Conservation (phyloP, 192 early-diverging fungal species). For the Linnemannia elongata region DNA sequence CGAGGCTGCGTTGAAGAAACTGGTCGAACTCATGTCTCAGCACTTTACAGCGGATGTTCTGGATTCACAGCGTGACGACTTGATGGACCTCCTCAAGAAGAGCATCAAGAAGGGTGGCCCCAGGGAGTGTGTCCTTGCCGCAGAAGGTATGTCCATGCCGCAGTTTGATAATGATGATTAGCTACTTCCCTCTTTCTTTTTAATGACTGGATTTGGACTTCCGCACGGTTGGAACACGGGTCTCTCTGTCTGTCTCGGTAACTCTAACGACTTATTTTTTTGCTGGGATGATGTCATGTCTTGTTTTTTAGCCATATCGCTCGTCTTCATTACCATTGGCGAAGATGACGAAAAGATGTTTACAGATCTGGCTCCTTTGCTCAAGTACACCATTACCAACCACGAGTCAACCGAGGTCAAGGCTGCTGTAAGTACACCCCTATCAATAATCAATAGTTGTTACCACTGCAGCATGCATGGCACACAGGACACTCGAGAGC, state of each 20-base stretch:
- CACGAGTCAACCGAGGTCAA: constrained; percentile 61
- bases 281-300: neutral
- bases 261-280: neutral
- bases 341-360: constrained; percentile 65
- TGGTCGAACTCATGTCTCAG: constrained; percentile 64
- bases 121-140: constrained; percentile 60
- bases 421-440: constrained; percentile 51
- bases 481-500: neutral
- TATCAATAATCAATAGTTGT: neutral
- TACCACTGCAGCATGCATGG: neutral
- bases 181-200: neutral
- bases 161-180: neutral
- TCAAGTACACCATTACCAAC: constrained; percentile 64
- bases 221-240: neutral
- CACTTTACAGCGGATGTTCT: constrained; percentile 68
- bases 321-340: constrained; percentile 65
- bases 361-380: constrained; percentile 57
- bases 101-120: constrained; percentile 61
- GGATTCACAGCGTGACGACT: constrained; percentile 61
- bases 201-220: neutral
- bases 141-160: constrained; percentile 25
- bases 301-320: constrained; percentile 51
- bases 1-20: constrained; percentile 66
- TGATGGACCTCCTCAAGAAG: constrained; percentile 69
- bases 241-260: neutral